Evolutionary conservation across 805 yeast genomes (phyloP).

Genomic region (Yarrowia deformans): DNA sequence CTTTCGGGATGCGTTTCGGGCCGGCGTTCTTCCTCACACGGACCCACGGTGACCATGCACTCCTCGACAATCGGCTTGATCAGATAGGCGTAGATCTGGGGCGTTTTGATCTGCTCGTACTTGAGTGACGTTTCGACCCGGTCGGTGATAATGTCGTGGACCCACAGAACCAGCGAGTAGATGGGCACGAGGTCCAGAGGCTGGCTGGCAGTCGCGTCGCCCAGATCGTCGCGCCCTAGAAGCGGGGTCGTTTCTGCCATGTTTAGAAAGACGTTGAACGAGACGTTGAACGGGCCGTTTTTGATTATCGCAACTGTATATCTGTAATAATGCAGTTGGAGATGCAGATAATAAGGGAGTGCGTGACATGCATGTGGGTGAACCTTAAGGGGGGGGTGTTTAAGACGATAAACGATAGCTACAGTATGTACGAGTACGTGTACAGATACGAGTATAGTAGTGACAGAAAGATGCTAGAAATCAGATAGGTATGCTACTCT

Average conservation of each 20-base stretch:
- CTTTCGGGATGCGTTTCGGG: not conserved
- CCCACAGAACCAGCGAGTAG: conserved; percentile 48
- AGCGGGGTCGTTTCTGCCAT: conserved; percentile 33
- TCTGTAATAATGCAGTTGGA: not conserved
- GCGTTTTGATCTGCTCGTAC: conserved; percentile 60
- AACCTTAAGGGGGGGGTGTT: not conserved
- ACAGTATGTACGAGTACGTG: too few relatives aligned
- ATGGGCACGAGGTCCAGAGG: conserved; percentile 51
- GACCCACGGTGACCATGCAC: conserved; percentile 44
- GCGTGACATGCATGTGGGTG: not conserved
- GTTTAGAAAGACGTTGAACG: not conserved
- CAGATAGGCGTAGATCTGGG: conserved; percentile 58
- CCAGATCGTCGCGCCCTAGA: conserved; percentile 12
- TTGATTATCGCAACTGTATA: too few relatives aligned
- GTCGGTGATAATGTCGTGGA: conserved; percentile 55
- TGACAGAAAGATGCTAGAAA: too few relatives aligned
- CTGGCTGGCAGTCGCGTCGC: conserved; percentile 18
- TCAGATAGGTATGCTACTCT: too few relatives aligned
- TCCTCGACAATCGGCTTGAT: conserved; percentile 57
- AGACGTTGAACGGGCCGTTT: too few relatives aligned
- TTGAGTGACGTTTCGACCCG: conserved; percentile 57
- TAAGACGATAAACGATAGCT: too few relatives aligned
- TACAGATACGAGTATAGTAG: too few relatives aligned
- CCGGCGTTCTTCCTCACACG: conserved; percentile 16
- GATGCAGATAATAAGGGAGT: not conserved